A percentile compares a stretch with the other conserved stretches of the same genome.
These are phyloP conservation scores for Pythium dissimile DNA, from an alignment of 352 stramenopile genomes.

Conservation along the genomic window DNA sequence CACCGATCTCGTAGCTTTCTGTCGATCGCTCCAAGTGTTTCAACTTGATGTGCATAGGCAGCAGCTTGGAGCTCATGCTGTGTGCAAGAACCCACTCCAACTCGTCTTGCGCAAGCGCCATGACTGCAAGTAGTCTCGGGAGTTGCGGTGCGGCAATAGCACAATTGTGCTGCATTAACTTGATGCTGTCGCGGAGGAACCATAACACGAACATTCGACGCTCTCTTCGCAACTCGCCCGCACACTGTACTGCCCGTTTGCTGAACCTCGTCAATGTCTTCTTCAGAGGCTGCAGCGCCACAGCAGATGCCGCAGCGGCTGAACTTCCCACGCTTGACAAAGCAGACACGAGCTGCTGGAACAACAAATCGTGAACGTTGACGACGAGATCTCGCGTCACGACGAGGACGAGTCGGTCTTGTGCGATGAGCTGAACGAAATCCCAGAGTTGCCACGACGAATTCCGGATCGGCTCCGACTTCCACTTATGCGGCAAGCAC, in stretches of 20 bases:
- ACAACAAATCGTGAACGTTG: constrained; percentile 59
- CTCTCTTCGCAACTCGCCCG: constrained; percentile 32
- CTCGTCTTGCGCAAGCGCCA: constrained; percentile 36
- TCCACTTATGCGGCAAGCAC: constrained; percentile 33
- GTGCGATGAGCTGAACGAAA: constrained; percentile 47
- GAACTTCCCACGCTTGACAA: constrained; percentile 19
- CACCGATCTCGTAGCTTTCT: constrained; percentile 12
- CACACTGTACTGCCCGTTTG: constrained; percentile 43
- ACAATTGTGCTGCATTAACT: constrained; percentile 39
- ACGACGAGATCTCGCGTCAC: constrained; percentile 41
- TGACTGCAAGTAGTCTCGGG: constrained; percentile 37
- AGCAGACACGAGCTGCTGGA: constrained; percentile 43
- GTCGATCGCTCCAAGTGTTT: constrained; percentile 45
- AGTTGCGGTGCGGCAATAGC: constrained; percentile 42
- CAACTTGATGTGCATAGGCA: constrained; percentile 40
- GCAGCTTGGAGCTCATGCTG: constrained; percentile 20
- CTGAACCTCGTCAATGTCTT: constrained; percentile 38
- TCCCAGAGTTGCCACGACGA: constrained; percentile 41
- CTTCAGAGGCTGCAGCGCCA: constrained; percentile 26
- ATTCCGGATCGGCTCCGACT: constrained; percentile 12
- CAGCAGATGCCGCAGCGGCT: neutral
- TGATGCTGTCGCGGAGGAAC: constrained; percentile 31
- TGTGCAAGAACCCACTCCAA: constrained; percentile 55
- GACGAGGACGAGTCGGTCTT: constrained; percentile 43
- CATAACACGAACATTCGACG: constrained; percentile 35